Base-by-base conservation (phyloP, 208 protist species). In the Vickermania spadyakhi region DNA sequence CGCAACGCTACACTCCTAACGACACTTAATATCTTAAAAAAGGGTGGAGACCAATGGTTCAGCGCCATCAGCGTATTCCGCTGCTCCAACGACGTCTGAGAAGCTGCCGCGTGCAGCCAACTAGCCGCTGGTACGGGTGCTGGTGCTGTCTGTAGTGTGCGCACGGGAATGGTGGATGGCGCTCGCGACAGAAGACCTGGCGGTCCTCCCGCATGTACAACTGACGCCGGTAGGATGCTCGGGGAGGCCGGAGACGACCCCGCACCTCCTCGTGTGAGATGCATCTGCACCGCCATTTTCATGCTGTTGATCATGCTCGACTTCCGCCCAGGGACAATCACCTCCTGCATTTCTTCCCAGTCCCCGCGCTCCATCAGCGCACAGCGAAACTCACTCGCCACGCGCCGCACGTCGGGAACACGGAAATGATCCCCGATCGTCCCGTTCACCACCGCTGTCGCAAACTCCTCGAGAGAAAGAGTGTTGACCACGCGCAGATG, bases 321-420 rank as follows among this genome's bases (percentile, higher is more conserved):
- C 54, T 89, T 93, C 25, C 66, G 52, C 14, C 79, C 77, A 7
- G 54, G 77, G 1, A 84, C 42, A 14, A 70, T 59, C 28, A 93
- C 60, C 2, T 63, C 62, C 0, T 64, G 60, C 11, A 81, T 81
- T 52, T 87, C 71, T 0, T 75, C 57, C 28, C 89, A 64, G 56
- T 83, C 73, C 0, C 86, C 86, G 60, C 81, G 80, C 52, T 82
- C 80, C n/a, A 68, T 60, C 30, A 93, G 55, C 30, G 90, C 70
- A 57, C 76, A 76, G 0, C 81, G 74, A 49, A 93, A 58, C 62
- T 89, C 82, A 53, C 73, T 66, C 58, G 76, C 69, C 18, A 93
- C 70, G 56, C 87, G 87, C 62, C 85, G 75, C 7, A 93, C 31
- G 41, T 89, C 86, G 49, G 76, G 80, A 0, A 73, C 72, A 1